Conservation (phyloP, 306 rosid species). For the Acmispon strigosus region DNA sequence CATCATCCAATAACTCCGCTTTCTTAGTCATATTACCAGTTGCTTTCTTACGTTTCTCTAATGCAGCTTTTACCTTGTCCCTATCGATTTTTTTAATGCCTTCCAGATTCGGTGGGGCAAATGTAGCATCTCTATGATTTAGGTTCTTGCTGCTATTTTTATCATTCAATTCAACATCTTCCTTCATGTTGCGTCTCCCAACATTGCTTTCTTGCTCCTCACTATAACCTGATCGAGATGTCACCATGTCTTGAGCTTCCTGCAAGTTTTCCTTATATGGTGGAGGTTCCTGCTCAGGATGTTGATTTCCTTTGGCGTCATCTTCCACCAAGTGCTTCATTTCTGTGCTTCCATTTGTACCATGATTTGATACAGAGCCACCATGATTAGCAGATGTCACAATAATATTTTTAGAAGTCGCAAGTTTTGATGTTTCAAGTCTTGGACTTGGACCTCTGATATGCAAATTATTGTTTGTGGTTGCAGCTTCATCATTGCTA, state of each 20-base stretch:
- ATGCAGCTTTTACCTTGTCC: conserved; percentile 86
- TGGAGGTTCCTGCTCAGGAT: conserved; percentile 28
- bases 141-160: conserved; percentile 45
- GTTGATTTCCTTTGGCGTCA: conserved; percentile 49
- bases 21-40: conserved; percentile 58
- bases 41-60: conserved; percentile 89
- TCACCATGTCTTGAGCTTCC: conserved; percentile 39
- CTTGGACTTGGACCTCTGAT: too few relatives aligned
- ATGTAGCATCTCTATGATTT: conserved; percentile 45
- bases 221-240: conserved; percentile 41
- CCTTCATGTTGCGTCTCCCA: conserved; percentile 53
- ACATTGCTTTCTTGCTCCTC: conserved; percentile 49
- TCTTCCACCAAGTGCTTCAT: conserved; percentile 50
- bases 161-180: conserved; percentile 53
- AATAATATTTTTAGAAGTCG: conserved; percentile 41
- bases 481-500: conserved; percentile 52
- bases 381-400: conserved; percentile 53
- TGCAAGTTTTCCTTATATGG: conserved; percentile 38
- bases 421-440: conserved; percentile 8
- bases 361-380: conserved; percentile 32
- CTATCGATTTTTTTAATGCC: conserved; percentile 74
- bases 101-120: conserved; percentile 66
- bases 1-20: conserved; percentile 80
- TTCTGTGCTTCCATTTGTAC: conserved; percentile 55
- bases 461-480: conserved; percentile 23